These are phyloP conservation scores for Rhizopogon salebrosus DNA, from an alignment of 768 basidiomycete species.

Conservation along the genomic window DNA sequence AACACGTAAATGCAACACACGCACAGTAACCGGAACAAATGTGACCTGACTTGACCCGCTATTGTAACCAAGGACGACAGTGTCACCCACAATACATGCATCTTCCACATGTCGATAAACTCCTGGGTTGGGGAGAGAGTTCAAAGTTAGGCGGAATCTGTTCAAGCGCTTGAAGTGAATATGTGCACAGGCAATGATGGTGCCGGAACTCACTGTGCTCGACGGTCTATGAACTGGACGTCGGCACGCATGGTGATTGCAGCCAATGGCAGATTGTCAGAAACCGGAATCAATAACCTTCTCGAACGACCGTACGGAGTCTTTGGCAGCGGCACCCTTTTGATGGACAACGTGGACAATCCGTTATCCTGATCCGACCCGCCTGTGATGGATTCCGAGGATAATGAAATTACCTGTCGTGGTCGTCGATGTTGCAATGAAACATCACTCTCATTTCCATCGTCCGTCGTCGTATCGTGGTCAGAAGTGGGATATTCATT, in stretches of 20 bases:
- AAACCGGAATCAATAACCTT: slow-evolving; percentile 25
- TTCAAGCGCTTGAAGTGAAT: slow-evolving; percentile 6
- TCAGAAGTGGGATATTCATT: not conserved
- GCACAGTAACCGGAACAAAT: slow-evolving; percentile 30
- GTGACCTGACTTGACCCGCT: slow-evolving; percentile 39
- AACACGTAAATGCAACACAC: slow-evolving; percentile 22
- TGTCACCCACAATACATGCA: slow-evolving; percentile 37
- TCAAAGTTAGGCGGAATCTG: slow-evolving; percentile 31
- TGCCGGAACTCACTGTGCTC: slow-evolving; percentile 21
- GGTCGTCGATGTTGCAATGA: not conserved
- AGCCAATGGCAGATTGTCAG: slow-evolving; percentile 28
- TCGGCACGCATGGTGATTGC: slow-evolving; percentile 44
- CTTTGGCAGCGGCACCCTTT: slow-evolving; percentile 29
- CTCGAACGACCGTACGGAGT: slow-evolving; percentile 26
- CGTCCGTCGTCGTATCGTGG: not conserved
- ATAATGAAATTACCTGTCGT: not conserved
- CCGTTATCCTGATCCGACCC: not conserved
- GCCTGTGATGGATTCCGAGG: not conserved
- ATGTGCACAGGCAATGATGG: slow-evolving; percentile 3
- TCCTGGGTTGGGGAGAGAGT: slow-evolving; percentile 34
- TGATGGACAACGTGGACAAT: slow-evolving; percentile 1
- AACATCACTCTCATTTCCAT: no score
- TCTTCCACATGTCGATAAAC: slow-evolving; percentile 40
- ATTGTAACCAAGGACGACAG: slow-evolving; percentile 39
- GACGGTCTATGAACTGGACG: slow-evolving; percentile 36